Evolutionary conservation across 2,329 filamentous ascomycete species (phyloP), one percentile per base, ranked within the genome.

Genomic region (Alternaria angustiovoidea): DNA sequence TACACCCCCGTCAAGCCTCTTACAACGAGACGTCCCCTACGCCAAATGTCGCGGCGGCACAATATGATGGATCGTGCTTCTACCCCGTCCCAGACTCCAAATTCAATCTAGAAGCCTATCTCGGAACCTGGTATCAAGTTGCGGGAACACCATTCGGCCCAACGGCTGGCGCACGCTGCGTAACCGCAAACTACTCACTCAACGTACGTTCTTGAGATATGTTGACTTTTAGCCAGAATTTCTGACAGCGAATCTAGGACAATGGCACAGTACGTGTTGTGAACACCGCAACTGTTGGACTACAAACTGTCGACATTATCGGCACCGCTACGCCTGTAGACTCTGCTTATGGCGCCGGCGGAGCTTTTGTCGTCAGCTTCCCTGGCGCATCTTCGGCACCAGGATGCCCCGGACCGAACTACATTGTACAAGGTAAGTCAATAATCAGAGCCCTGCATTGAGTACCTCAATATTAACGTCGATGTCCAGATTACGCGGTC

Each of bases 41-140:
- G 2, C 65, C 63, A 7, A 67, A 62, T 28, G 65, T 72, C 28
- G 62, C 57, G 22, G 66, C 65, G 5, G 66, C 69, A 22, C 67
- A 72, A 53, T 72, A 69, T 22, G 69, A 72, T 2, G 69, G 69
- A 57, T 64, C 61, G 41, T 75, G 72, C 34, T 74, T 70, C 48
- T 75, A 74, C 52, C 72, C 72, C 4, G 63, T 68, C 0, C 69
- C 71, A 36, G 67, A 69, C 30, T 54, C 69, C 24, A 64, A 63
- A n/a, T 73, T 74, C 61, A 60, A 70, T 41, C 67, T 73, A 14
- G 49, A 73, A 24, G 57, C 62, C 24, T 75, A 74, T 39, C 60
- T 74, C 0, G 71, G 72, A 36, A 73, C 65, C 20, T 75, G 71
- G 70, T 74, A 74, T 48, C 72, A 75, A 54, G 71, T 75, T 1